A percentile compares a stretch with the other conserved stretches of the same genome.
Conservation (phyloP, 768 basidiomycete species). For the Suillus americanus region DNA sequence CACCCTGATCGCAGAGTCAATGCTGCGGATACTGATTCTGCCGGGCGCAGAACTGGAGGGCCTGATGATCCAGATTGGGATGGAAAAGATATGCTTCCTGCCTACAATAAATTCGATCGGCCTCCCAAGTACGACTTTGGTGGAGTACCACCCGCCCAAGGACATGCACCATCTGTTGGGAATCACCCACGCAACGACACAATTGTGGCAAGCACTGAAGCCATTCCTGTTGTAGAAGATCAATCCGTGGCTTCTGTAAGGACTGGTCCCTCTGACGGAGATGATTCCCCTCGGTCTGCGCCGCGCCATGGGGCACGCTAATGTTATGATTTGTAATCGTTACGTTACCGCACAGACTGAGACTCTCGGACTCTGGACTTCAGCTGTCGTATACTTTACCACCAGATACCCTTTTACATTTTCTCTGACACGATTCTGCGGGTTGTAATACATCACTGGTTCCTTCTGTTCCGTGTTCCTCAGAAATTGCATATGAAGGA, state of each 20-base stretch:
- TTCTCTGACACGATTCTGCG: not conserved
- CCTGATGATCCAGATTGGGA: slow-evolving; percentile 32
- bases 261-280: not conserved
- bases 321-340: not conserved
- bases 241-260: not conserved
- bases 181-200: not conserved
- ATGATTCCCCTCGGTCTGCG: not conserved
- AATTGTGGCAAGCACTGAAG: not conserved
- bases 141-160: not conserved
- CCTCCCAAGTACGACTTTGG: slow-evolving; percentile 46
- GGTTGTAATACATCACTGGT: not conserved
- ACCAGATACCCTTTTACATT: not conserved
- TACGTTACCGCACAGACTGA: not conserved
- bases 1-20: slow-evolving; percentile 25
- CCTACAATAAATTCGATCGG: slow-evolving; percentile 44
- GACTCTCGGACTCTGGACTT: not conserved
- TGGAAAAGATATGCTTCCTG: slow-evolving; percentile 48
- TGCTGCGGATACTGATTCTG: slow-evolving; percentile 39
- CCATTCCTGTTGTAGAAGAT: not conserved
- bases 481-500: not conserved
- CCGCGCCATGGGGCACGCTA: not conserved
- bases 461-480: not conserved
- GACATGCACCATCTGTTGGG: too few relatives aligned
- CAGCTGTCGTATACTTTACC: not conserved
- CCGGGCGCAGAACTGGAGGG: slow-evolving; percentile 36